These are phyloP conservation scores for Coprinopsis strossmayeri DNA, from an alignment of 768 basidiomycete species.

Conservation along the genomic window DNA sequence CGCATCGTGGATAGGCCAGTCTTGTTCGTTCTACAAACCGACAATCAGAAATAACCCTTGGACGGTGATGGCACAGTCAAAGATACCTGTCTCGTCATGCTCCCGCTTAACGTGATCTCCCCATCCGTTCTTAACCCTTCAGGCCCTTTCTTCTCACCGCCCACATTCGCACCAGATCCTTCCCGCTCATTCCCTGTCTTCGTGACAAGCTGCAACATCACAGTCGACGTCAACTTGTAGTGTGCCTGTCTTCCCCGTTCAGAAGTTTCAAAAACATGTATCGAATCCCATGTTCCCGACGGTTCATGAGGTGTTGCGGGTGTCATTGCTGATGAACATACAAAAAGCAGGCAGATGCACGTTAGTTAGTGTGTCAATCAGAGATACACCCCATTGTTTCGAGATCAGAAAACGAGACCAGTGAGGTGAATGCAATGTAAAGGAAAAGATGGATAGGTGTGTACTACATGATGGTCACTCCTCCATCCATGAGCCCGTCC, in stretches of 20 bases:
- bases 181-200: conserved; percentile 32
- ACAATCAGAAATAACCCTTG: neutral
- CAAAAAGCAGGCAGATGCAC: neutral
- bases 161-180: conserved; percentile 25
- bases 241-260: conserved; percentile 90
- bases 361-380: no score
- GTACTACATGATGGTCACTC: no score
- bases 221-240: conserved; percentile 95
- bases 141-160: conserved; percentile 30
- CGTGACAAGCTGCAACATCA: conserved; percentile 88
- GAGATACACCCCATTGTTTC: no score
- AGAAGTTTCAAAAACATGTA: conserved; percentile 94
- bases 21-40: conserved; percentile 77
- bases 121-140: conserved; percentile 59
- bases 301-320: conserved; percentile 52
- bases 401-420: no score
- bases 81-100: conserved; percentile 95
- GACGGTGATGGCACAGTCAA: no score
- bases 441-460: no score
- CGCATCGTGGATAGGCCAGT: conserved; percentile 72
- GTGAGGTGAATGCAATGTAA: no score
- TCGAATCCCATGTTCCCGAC: conserved; percentile 93
- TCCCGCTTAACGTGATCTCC: conserved; percentile 83
- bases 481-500: no score
- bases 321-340: conserved; percentile 45